Conservation (phyloP, 805 yeast species). For the Wilhelminamyces savonicus region DNA sequence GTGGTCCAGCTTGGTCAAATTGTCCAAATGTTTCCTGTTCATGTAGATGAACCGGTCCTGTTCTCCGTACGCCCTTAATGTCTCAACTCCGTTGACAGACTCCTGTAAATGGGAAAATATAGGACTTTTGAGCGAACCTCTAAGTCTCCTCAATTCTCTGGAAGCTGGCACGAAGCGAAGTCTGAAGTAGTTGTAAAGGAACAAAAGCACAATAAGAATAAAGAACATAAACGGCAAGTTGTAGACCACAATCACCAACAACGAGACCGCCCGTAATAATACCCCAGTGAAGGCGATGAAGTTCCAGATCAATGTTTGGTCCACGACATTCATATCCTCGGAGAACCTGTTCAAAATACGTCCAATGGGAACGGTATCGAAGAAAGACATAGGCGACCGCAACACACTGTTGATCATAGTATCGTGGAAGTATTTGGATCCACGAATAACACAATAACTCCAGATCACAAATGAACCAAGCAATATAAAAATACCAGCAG, state of each 20-base stretch:
- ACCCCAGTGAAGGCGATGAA: constrained; percentile 11
- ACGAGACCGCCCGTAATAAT: constrained; percentile 11
- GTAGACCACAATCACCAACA: constrained; percentile 16
- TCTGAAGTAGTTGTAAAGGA: constrained; percentile 18
- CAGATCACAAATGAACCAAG: constrained; percentile 23
- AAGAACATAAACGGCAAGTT: constrained; percentile 19
- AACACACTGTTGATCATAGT: constrained; percentile 19
- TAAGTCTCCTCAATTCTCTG: constrained; percentile 20
- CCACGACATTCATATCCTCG: constrained; percentile 19
- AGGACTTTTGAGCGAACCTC: constrained; percentile 18
- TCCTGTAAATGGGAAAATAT: constrained; percentile 24
- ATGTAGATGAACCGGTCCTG: constrained; percentile 15
- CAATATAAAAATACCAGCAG: constrained; percentile 20
- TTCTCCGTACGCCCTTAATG: constrained; percentile 20
- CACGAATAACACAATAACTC: constrained; percentile 15
- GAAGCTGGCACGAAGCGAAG: constrained; percentile 18
- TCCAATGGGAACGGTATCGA: constrained; percentile 25
- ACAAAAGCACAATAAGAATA: constrained; percentile 11
- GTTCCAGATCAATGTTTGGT: constrained; percentile 15
- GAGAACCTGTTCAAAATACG: constrained; percentile 23
- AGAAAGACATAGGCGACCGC: constrained; percentile 23
- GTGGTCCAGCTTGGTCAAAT: constrained; percentile 12
- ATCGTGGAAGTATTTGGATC: constrained; percentile 18
- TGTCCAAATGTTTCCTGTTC: constrained; percentile 15
- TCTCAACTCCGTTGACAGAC: constrained; percentile 21